Evolutionary conservation across 2,329 filamentous ascomycete genomes (phyloP).

Genomic region (Alternaria metachromatica): DNA sequence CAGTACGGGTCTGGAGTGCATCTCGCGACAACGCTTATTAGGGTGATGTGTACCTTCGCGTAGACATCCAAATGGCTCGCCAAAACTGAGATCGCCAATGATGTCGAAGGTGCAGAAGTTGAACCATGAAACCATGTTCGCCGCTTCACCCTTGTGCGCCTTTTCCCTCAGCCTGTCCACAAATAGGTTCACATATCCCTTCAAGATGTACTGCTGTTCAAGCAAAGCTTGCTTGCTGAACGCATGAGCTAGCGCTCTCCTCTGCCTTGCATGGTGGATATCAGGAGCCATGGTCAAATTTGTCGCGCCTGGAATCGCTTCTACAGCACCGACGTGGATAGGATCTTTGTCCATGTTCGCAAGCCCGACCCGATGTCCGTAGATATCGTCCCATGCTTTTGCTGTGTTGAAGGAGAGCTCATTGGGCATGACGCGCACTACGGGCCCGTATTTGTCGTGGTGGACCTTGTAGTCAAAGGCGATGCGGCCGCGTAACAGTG

Average conservation of each 20-base stretch:
- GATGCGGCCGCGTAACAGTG: conserved; percentile 36
- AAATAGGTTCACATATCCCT: conserved; percentile 51
- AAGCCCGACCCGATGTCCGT: conserved; percentile 39
- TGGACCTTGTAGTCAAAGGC: conserved; percentile 39
- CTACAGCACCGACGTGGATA: conserved; percentile 45
- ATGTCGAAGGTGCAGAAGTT: conserved; percentile 46
- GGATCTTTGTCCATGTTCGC: conserved; percentile 45
- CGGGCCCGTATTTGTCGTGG: conserved; percentile 45
- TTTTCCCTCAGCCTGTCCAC: conserved; percentile 48
- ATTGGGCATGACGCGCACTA: conserved; percentile 45
- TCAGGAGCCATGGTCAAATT: conserved; percentile 49
- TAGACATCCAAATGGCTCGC: conserved; percentile 42
- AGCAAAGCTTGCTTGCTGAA: conserved; percentile 51
- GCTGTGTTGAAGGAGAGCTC: conserved; percentile 44
- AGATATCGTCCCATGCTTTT: conserved; percentile 44
- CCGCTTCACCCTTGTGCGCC: conserved; percentile 31
- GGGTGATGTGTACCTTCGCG: conserved; percentile 25
- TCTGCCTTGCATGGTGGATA: conserved; percentile 47
- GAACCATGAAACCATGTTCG: conserved; percentile 45
- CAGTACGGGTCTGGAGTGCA: not conserved
- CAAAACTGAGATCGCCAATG: conserved; percentile 43
- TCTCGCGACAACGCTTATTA: accelerated
- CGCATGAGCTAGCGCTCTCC: conserved; percentile 50
- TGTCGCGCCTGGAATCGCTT: conserved; percentile 45
- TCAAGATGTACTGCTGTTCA: conserved; percentile 51